Evolutionary conservation across 257 asterid species (phyloP), one percentile per base, ranked within the genome.

Genomic region (Solanum bulbocastanum): DNA sequence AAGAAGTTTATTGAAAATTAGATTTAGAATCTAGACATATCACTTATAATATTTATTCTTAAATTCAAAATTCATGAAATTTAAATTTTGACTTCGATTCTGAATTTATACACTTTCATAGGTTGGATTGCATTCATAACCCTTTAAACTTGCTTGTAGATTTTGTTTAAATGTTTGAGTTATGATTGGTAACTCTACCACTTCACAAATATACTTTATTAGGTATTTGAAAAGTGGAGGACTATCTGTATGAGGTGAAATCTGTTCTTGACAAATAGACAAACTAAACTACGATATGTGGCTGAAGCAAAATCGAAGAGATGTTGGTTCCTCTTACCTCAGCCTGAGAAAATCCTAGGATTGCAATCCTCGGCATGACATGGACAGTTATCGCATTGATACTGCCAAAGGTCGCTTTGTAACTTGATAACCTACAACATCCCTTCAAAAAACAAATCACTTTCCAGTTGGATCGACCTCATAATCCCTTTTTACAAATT

Each of bases 401-500:
- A n/a, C 8, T 5, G 0, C 4, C 33, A 10, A 62, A 10, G 1
- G 5, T 11, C 6, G 3, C 15, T 62, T 11, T n/a, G 15, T 62
- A n/a, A 62, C 6, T 1, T 9, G 15, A 10, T 62, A 62, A 23
- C 15, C 1, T 11, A 6, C 1, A 65, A 2, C 0, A n/a, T 10
- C 5, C 0, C 13, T 10, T 32, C 32, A 4, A 2, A 10, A n/a
- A 10, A n/a, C 1, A n/a, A n/a, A 62, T n/a, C 8, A 23, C 3
- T 62, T n/a, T 62, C 0, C 15, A 62, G 1, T 11, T 62, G 7
- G 3, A n/a, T 49, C 58, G 2, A 22, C 18, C 20, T 5, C 3
- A 49, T 49, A 15, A 46, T 46, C 1, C 3, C 1, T 14, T 46
- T 46, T 5, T 46, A 46, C 20, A 46, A 14, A 46, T 14, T 52